Base-by-base conservation (phyloP, 768 basidiomycete species). In the Suillus brevipes region DNA sequence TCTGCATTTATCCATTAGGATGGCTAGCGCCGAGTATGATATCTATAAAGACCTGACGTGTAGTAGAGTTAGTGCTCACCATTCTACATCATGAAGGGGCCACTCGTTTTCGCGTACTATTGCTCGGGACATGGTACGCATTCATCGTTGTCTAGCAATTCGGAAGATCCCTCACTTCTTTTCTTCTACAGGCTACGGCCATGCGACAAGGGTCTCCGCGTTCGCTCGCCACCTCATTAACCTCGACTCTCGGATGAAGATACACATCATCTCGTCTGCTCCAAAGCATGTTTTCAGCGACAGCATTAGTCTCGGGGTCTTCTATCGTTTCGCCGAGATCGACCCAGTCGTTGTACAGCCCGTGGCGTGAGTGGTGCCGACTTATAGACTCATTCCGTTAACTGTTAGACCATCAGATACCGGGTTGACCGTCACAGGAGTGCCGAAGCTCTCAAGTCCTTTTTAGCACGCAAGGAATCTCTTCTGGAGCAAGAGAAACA, bases 341-440 rank as follows among this genome's bases (percentile, higher is more conserved):
- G 91, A 93, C 73, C 91, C 91, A 9, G 87, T 92, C 53, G 89
- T 94, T 47, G 86, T 89, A 8, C 91, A 94, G 72, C 91, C 91
- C 62, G 78, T 92, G 65, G 91, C 91, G 85, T 92, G 74, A 74
- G 87, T 78, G 37, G 8, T 52, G 1, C 14, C n/a, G n/a, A 34
- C 25, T 16, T 55, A 34, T 34, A 42, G 23, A 13, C 42, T 18
- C 40, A 60, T 66, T 64, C 71, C 63, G 65, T 53, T 18, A 18
- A 52, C 38, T 60, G n/a, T 50, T 28, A 20, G 40, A 43, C 12
- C 25, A 47, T 40, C 66, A 90, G 89, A 55, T 91, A 91, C 72
- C 83, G 86, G 34, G 89, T 94, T 18, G 91, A 92, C 70, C 85
- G 91, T 13, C 80, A 80, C 70, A 87, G 85, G 76, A 92, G 91